Base-by-base conservation (phyloP, 768 basidiomycete genomes). In the Gloeophyllum trabeum region DNA sequence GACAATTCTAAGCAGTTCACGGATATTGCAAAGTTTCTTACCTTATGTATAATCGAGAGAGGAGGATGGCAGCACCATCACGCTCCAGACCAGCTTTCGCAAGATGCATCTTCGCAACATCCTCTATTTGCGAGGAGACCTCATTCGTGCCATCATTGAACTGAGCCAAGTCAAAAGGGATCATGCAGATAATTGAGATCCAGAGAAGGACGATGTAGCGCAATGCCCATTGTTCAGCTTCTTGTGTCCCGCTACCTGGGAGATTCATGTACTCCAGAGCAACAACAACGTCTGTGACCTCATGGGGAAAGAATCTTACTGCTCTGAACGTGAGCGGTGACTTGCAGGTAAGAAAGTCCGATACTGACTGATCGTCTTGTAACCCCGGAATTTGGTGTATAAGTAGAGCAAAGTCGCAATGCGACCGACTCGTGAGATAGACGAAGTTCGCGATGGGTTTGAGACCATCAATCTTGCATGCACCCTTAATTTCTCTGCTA, bases 281-380 rank as follows among this genome's bases (percentile, higher is more conserved):
- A 39, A 88, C 71, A 0, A 79, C 73, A 3, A 98, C 69, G 59
- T 94, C 89, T 1, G 75, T 67, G 25, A 96, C 72, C 54, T 90
- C 82, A 55, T 97, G 94, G 32, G 94, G 94, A 55, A 99, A 96
- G 60, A 85, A 92, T 48, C 88, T 80, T 47, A 84, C 94, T 99
- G 54, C 43, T 53, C n/a, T 55, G 44, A 48, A 51, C n/a, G n/a
- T n/a, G n/a, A n/a, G n/a, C n/a, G n/a, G n/a, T n/a, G n/a, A n/a
- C n/a, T 45, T 48, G 20, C 24, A 26, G 41, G 37, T 45, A 20
- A 43, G 34, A 19, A 24, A 38, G 43, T 7, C 7, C 7, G 10
- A 7, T 32, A 71, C 81, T 66, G 51, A 94, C 94, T 79, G 63
- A 94, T 84, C 1, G 81, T 81, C 65, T 97, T 97, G 60, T 83